These are phyloP conservation scores for Boletus eberwhitei DNA, from an alignment of 768 basidiomycete species.

Conservation along the genomic window DNA sequence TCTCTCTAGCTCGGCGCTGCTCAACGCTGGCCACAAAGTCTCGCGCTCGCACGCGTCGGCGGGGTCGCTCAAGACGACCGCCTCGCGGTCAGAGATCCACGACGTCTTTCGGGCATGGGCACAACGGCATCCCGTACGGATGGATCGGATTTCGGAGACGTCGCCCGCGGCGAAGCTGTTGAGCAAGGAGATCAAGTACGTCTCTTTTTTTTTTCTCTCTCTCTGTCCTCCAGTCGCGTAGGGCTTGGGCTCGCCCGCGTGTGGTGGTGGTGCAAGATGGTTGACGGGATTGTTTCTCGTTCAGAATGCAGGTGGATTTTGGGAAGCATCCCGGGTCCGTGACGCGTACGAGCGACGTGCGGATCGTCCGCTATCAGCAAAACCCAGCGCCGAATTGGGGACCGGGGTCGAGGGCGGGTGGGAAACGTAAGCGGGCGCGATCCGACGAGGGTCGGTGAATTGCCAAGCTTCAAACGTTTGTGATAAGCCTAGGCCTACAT, in stretches of 20 bases:
- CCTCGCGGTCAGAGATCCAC: constrained; percentile 64
- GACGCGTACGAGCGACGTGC: constrained; percentile 59
- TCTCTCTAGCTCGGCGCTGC: constrained; percentile 70
- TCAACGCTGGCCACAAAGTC: constrained; percentile 79
- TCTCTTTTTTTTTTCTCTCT: too few species aligned
- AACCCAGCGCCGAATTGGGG: constrained; percentile 96
- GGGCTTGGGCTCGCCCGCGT: too few species aligned
- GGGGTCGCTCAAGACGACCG: constrained; percentile 91
- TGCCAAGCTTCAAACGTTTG: too few species aligned
- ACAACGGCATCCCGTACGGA: constrained; percentile 75
- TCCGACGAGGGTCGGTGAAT: constrained; percentile 17
- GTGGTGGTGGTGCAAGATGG: too few species aligned
- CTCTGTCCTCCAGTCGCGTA: too few species aligned
- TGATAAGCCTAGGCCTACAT: too few species aligned
- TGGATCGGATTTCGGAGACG: constrained; percentile 73
- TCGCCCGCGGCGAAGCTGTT: constrained; percentile 72
- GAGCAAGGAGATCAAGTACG: constrained; percentile 65
- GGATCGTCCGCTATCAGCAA: constrained; percentile 84
- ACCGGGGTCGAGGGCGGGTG: constrained; percentile 64
- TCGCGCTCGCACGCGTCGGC: constrained; percentile 89
- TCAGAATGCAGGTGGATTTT: constrained; percentile 60
- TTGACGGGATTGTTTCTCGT: too few species aligned
- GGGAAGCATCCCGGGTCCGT: constrained; percentile 64
- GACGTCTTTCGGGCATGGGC: constrained; percentile 88
- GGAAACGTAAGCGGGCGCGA: constrained; percentile 32